Evolutionary conservation across 495 filamentous ascomycete species (phyloP), one percentile per base, ranked within the genome.

Genomic region (Aspergillus haitiensis): DNA sequence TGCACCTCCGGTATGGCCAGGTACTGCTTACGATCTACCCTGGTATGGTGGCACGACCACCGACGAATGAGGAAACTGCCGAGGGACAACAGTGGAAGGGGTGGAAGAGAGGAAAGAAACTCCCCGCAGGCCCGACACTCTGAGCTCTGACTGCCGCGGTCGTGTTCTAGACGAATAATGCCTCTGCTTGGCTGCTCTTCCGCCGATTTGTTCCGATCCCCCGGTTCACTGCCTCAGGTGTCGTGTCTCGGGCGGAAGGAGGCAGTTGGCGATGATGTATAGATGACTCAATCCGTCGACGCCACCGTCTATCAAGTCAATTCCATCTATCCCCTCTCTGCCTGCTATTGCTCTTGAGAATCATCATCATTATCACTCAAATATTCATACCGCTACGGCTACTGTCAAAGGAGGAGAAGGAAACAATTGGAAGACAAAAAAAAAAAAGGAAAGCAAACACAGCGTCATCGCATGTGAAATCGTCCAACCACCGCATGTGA

Each of bases 111-210:
- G 27, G 52, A 52, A 34, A 53, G 46, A 39, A 62, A 56, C 59
- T 63, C 64, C 60, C 64, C 64, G 60, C 60, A 66, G 32, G 49
- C 58, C 64, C 64, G 64, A 66, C 56, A 31, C 39, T 52, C 59
- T 33, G 44, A 59, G 47, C 47, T 53, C 52, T 55, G 35, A 49
- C 51, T 49, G 42, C 64, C 64, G 64, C 64, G 64, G 63, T 57
- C 61, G 36, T 55, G 6, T 15, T 47, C n/a, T 18, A 8, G 34
- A 15, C 21, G 33, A 11, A 27, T 27, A 36, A 12, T 16, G 7
- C 10, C n/a, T 50, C 34, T 32, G 52, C 33, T 8, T 21, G 15
- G 10, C 31, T 31, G 21, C 6, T 12, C 47, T 8, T 12, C 47
- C n/a, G 47, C 59, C 59, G 59, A 61, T 31, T 56, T 47, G 40